Percentiles rank a stretch among this genome's conserved stretches.
phyloP scores from a whole-genome alignment of 805 yeast genomes.

The Candida sithepensis region DNA sequence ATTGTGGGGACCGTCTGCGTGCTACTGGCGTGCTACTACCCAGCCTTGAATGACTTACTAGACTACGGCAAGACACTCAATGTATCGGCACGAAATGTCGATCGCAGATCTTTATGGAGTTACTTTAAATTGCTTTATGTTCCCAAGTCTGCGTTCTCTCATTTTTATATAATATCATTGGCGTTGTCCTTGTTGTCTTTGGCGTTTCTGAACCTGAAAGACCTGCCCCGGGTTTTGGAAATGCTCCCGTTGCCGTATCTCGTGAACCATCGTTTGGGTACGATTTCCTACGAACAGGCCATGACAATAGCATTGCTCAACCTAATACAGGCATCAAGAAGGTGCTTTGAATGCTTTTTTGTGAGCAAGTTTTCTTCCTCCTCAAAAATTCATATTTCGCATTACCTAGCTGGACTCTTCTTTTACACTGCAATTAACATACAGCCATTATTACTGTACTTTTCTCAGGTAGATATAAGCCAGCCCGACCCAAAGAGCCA shows the following conservation, averaged over 20 bases:
- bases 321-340: slow-evolving; percentile 50
- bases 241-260: background rate
- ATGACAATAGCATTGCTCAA: slow-evolving; percentile 16
- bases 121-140: slow-evolving; percentile 36
- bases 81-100: background rate
- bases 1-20: slow-evolving; percentile 20
- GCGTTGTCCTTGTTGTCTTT: slow-evolving; percentile 18
- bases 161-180: slow-evolving; percentile 50
- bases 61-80: slow-evolving; percentile 43
- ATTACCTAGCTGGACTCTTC: slow-evolving; percentile 60
- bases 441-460: slow-evolving; percentile 25
- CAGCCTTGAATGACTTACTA: slow-evolving; percentile 33
- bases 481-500: slow-evolving; percentile 2
- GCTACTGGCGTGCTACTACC: slow-evolving; percentile 30
- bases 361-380: slow-evolving; percentile 43
- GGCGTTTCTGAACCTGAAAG: background rate
- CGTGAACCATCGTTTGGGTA: slow-evolving; percentile 4
- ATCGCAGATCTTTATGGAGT: background rate
- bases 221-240: background rate
- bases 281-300: slow-evolving; percentile 6
- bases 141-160: slow-evolving; percentile 60
- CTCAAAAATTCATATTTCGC: slow-evolving; percentile 61
- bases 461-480: slow-evolving; percentile 1
- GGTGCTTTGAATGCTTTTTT: slow-evolving; percentile 51
- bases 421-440: slow-evolving; percentile 51